phyloP scores from a whole-genome alignment of 768 basidiomycete species.

The Clavaria fumosa region DNA sequence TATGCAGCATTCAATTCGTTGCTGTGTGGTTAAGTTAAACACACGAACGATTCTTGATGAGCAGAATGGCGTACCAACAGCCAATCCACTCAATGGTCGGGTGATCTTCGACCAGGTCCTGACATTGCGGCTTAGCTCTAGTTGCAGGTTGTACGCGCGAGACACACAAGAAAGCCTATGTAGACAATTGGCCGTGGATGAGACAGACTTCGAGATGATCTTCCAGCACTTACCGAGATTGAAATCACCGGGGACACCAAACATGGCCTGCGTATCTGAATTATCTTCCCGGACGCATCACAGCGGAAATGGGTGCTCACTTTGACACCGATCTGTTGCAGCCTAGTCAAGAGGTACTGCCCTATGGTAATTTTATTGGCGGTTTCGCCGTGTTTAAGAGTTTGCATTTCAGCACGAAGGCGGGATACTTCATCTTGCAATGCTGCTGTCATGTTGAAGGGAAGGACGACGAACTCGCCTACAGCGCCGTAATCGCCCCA shows the following conservation, averaged over 20 bases:
- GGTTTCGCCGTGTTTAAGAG: conserved; percentile 25
- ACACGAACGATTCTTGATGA: background rate
- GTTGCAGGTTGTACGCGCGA: too few relatives aligned
- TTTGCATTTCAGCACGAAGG: conserved; percentile 31
- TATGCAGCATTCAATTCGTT: conserved; percentile 82
- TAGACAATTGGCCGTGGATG: background rate
- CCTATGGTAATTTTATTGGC: conserved; percentile 34
- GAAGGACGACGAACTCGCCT: too few relatives aligned
- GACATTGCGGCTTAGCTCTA: background rate
- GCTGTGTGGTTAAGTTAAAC: conserved; percentile 21
- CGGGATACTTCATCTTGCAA: conserved; percentile 32
- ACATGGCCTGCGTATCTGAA: conserved; percentile 41
- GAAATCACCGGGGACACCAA: conserved; percentile 81
- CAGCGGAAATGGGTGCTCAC: conserved; percentile 20
- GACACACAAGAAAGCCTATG: conserved; percentile 6
- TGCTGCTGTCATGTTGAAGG: too few relatives aligned
- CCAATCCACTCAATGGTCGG: conserved; percentile 74
- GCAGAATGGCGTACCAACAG: conserved; percentile 38
- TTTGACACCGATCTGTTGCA: conserved; percentile 49
- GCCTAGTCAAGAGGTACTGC: conserved; percentile 44
- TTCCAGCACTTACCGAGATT: conserved; percentile 35
- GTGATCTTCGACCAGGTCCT: conserved; percentile 78
- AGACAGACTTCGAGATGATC: conserved; percentile 29
- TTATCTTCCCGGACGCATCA: background rate
- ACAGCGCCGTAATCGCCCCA: too few relatives aligned